A percentile compares a stretch with the other conserved stretches of the same genome.
phyloP scores from a whole-genome alignment of 2,329 filamentous ascomycete genomes.

The Cladosporium sp. region DNA sequence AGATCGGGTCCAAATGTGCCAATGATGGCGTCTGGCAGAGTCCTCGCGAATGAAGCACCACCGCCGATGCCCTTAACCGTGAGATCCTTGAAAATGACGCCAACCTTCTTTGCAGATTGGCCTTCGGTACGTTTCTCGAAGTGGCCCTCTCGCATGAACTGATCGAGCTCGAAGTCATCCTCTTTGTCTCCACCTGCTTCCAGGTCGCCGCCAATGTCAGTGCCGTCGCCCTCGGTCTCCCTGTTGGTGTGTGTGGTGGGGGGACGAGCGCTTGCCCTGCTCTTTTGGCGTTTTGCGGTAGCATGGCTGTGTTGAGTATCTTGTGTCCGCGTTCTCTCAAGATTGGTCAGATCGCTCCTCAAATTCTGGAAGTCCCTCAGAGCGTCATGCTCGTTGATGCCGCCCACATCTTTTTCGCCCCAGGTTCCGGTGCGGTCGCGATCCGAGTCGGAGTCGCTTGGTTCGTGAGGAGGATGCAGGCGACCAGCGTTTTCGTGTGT shows the following conservation, averaged over 20 bases:
- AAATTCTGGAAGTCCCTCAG: slow-evolving; percentile 63
- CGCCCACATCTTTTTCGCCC: slow-evolving; percentile 63
- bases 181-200: slow-evolving; percentile 52
- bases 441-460: slow-evolving; percentile 35
- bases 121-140: slow-evolving; percentile 72
- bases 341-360: slow-evolving; percentile 55
- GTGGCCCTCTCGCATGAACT: slow-evolving; percentile 73
- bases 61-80: slow-evolving; percentile 72
- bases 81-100: slow-evolving; percentile 74
- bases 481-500: slow-evolving; percentile 27
- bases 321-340: slow-evolving; percentile 50
- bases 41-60: slow-evolving; percentile 68
- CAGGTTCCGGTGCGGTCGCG: slow-evolving; percentile 55
- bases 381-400: slow-evolving; percentile 54
- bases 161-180: slow-evolving; percentile 67
- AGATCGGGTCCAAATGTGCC: slow-evolving; percentile 81
- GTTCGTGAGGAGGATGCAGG: slow-evolving; percentile 28
- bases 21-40: slow-evolving; percentile 71
- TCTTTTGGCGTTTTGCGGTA: slow-evolving; percentile 23
- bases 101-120: slow-evolving; percentile 72
- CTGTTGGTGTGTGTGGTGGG: slow-evolving; percentile 32
- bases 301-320: slow-evolving; percentile 29
- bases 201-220: slow-evolving; percentile 37
- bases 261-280: slow-evolving; percentile 26
- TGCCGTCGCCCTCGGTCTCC: slow-evolving; percentile 21